Base-by-base conservation (phyloP, 345 rosid species). In the Brassica cretica region DNA sequence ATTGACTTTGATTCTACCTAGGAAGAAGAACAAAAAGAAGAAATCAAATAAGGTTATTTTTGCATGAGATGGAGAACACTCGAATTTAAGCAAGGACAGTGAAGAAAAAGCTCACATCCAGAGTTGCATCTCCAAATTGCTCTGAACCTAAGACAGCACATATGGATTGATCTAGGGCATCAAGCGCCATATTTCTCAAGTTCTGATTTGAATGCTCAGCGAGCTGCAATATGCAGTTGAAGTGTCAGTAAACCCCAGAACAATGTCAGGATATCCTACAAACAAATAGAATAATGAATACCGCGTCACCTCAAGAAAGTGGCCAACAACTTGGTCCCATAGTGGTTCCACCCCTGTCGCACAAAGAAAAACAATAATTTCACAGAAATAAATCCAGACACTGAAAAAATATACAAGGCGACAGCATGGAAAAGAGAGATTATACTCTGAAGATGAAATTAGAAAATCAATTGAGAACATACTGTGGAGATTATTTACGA, bases 401-500 rank as follows among this genome's bases (percentile, higher is more conserved):
- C 63, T 55, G 58, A 53, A 65, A 62, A 37, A 41, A 32, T 18
- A 65, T 60, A 58, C 56, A 58, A 65, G 58, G 56, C 44, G 14
- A 44, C 32, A 56, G 32, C 73, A 71, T 33, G 75, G 21, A 68
- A 61, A 56, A 64, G 75, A 75, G 30, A 66, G 70, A 61, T 16
- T 49, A 56, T 68, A 71, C 21, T 53, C 44, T 37, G 9, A 67
- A 61, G 68, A 19, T 33, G 64, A 53, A 41, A 37, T 73, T 62
- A 8, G 35, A 27, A 10, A 66, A 62, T 61, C 53, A 25, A 78
- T 69, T 21, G 29, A 71, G 46, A 73, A 89, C 98, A 59, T 89
- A 94, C 98, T 88, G 72, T 95, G 96, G 84, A 95, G 91, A 89
- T 95, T 95, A 80, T 91, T 93, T 84, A 86, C 89, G 82, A 95